Evolutionary conservation across 2,329 filamentous ascomycete species (phyloP), one percentile per base, ranked within the genome.

Genomic region (Penicillium brasilianum): DNA sequence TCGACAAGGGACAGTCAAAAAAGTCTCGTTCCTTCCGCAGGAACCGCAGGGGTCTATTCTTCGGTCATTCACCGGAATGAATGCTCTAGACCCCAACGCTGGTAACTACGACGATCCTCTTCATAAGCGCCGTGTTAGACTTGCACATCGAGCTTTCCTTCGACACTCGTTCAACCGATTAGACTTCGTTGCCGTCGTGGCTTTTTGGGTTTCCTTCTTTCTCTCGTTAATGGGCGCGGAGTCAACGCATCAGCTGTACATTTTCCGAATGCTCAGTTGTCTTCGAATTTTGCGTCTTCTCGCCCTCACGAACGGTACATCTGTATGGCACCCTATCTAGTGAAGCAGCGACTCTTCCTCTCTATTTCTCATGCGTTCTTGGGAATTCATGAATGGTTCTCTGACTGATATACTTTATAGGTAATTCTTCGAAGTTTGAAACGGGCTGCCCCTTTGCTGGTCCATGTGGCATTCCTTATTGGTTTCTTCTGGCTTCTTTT

Each of bases 401-500:
- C 59, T 63, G 61, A 61, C 70, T 71, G 50, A 70, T 58, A n/a
- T 9, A 50, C 58, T 57, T 28, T 51, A 4, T 70, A 92, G 87
- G 93, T 98, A 60, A 99, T 99, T 71, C 81, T 99, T 48, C 87
- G 92, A 74, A 98, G 94, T 84, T 78, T 99, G 62, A 99, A 99
- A 75, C 96, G 97, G 74, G 93, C 95, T 1, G 92, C 94, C 0
- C 95, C 96, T 1, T 82, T 97, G 37, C 86, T 99, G 25, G 87
- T 97, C 28, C 92, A 97, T 64, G 93, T 99, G 34, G 93, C 92
- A 1, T 97, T 99, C 73, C 82, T 99, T 22, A 93, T 99, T 67
- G 86, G 91, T 14, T 99, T 99, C 79, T 99, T 99, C 78, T 99
- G 95, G 95, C 85, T 99, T 44, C 81, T 98, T 11, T 99, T 99